A percentile compares a stretch with the other conserved stretches of the same genome.
phyloP scores from a whole-genome alignment of 73 alveolate genomes.

The Breviolum minutum region DNA sequence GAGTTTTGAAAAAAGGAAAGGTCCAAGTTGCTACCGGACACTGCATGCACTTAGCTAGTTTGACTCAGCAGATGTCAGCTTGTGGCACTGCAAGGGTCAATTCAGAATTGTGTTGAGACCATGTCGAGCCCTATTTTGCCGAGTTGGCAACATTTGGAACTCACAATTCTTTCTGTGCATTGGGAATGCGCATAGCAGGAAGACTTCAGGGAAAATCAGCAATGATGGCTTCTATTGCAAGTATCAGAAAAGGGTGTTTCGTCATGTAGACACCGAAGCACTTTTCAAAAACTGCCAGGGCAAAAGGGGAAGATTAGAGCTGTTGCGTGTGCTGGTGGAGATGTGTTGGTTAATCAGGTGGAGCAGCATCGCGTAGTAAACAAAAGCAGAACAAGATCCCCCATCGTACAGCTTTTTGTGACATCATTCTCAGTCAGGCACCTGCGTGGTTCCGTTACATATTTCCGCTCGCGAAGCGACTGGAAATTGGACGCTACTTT shows the following conservation, averaged over 20 bases:
- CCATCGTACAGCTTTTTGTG: neutral
- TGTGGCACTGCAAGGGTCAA: neutral
- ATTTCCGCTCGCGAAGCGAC: conserved; percentile 16
- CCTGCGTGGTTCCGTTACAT: neutral
- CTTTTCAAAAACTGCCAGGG: neutral
- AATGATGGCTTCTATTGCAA: too few species aligned
- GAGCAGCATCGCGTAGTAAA: too few species aligned
- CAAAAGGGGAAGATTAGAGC: neutral
- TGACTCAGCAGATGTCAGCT: conserved; percentile 20
- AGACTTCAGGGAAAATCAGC: too few species aligned
- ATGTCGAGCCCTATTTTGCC: neutral
- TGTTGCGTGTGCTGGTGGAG: neutral
- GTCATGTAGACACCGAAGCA: too few species aligned
- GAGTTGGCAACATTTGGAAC: neutral
- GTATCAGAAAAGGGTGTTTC: too few species aligned
- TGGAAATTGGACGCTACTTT: neutral
- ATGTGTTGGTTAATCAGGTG: too few species aligned
- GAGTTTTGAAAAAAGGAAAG: too few species aligned
- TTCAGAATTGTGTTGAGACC: neutral
- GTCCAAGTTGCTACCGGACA: too few species aligned
- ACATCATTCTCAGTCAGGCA: neutral
- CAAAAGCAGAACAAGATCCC: too few species aligned
- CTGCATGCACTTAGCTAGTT: conserved; percentile 7
- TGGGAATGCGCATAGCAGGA: too few species aligned
- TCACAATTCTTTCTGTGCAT: neutral